A percentile compares a stretch with the other conserved stretches of the same genome.
These are phyloP conservation scores for Suhomyces xylopsoci DNA, from an alignment of 805 yeast species.

Conservation along the genomic window DNA sequence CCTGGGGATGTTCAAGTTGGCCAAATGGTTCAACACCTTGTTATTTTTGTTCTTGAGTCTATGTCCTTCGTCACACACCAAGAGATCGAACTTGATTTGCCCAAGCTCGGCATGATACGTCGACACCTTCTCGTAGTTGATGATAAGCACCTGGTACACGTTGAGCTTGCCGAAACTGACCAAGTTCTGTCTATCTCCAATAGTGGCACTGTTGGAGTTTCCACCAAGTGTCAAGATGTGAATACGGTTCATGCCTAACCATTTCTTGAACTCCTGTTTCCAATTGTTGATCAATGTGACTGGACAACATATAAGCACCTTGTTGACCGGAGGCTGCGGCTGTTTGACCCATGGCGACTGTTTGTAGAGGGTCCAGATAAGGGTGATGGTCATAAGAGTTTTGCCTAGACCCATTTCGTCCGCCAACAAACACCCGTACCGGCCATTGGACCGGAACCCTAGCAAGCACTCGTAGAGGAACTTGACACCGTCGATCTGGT, in stretches of 20 bases:
- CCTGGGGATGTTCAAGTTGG: constrained; percentile 49
- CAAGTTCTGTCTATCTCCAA: constrained; percentile 56
- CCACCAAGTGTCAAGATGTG: constrained; percentile 63
- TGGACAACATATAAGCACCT: constrained; percentile 83
- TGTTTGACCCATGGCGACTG: constrained; percentile 48
- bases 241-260: constrained; percentile 68
- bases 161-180: constrained; percentile 59
- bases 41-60: constrained; percentile 73
- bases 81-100: constrained; percentile 53
- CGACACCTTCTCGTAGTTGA: constrained; percentile 83
- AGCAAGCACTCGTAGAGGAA: constrained; percentile 81
- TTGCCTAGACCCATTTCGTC: constrained; percentile 96
- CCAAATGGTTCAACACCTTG: constrained; percentile 65
- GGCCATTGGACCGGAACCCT: constrained; percentile 55
- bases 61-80: constrained; percentile 96
- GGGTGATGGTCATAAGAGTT: constrained; percentile 78
- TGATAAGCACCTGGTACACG: constrained; percentile 77
- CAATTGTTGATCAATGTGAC: constrained; percentile 86
- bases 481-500: constrained; percentile 79
- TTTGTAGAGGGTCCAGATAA: constrained; percentile 78
- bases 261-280: constrained; percentile 83
- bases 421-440: constrained; percentile 78
- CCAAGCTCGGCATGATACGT: constrained; percentile 50
- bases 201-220: constrained; percentile 44
- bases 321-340: constrained; percentile 42